Base-by-base conservation (phyloP, 805 yeast species). In the Lachancea meyersii region DNA sequence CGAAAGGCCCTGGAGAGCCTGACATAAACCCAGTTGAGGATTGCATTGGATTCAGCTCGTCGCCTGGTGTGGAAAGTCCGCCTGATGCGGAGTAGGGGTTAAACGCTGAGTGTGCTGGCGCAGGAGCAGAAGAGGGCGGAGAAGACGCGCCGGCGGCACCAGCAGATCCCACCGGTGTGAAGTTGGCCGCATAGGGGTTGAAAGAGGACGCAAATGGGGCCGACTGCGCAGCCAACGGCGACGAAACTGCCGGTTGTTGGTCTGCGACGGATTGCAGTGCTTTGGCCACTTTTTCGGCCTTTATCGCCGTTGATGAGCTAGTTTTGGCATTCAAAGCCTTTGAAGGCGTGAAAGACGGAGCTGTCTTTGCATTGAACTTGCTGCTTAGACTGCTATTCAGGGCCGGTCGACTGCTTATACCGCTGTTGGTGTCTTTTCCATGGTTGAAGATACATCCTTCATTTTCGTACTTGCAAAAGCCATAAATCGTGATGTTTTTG, bases 371-470 rank as follows among this genome's bases (percentile, higher is more conserved):
- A 48, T 77, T 78, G 55, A 79, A 73, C 50, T 71, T 73, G 0
- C 53, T 10, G 20, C 28, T 51, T 4, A 48, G 43, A 40, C 39
- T 22, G 35, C 32, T 23, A 24, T 27, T 14, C 28, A 22, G 14
- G 14, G 10, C 26, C 31, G 35, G 24, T 18, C 35, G 14, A 17
- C 24, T 32, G 23, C 18, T 32, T n/a, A 9, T 19, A 32, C 33
- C 34, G 32, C 19, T 26, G 23, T 19, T 32, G 23, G 19, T 17
- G n/a, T 32, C 69, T 31, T 58, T 64, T 45, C 75, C 82, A 60
- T 86, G 95, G 39, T 77, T 79, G 58, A 86, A 87, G 2, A 81
- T 82, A 58, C 96, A 87, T 9, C 95, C 95, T 54, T 86, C 86
- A 51, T 83, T 82, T 53, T 85, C 88, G 65, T 76, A 86, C 60